A percentile compares a stretch with the other conserved stretches of the same genome.
These are phyloP conservation scores for Trametes villosa DNA, from an alignment of 768 basidiomycete species.

Conservation along the genomic window DNA sequence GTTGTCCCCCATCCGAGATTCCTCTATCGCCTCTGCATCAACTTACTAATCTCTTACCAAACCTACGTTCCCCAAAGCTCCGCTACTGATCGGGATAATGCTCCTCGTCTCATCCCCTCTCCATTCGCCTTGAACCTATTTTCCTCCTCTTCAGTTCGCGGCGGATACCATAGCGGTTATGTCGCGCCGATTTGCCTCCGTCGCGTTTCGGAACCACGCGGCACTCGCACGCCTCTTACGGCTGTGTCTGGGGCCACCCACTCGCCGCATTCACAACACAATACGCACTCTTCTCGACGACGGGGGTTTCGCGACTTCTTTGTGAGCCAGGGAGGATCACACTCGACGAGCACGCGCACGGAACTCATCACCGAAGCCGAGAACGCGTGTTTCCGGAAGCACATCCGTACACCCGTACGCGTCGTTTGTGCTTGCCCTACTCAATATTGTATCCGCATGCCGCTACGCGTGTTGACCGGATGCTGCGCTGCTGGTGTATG, in stretches of 20 bases:
- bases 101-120: neutral
- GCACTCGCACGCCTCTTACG: slow-evolving; percentile 2
- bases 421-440: neutral
- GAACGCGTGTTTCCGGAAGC: neutral
- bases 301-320: neutral
- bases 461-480: neutral
- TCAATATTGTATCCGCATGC: neutral
- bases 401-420: neutral
- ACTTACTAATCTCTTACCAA: slow-evolving; percentile 21
- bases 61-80: slow-evolving; percentile 10
- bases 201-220: slow-evolving; percentile 20
- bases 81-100: slow-evolving; percentile 22
- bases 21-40: slow-evolving; percentile 12
- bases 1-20: slow-evolving; percentile 16
- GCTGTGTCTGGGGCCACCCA: neutral
- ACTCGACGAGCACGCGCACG: neutral
- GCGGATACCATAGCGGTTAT: neutral
- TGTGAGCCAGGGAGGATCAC: neutral
- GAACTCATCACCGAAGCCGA: slow-evolving; percentile 18
- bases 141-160: neutral
- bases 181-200: neutral
- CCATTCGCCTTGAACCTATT: slow-evolving; percentile 8
- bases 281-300: neutral
- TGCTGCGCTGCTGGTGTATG: slow-evolving; percentile 6
- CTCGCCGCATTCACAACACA: neutral